Conservation (phyloP, 2,329 filamentous ascomycete species). For the Cyphellophora europaea region DNA sequence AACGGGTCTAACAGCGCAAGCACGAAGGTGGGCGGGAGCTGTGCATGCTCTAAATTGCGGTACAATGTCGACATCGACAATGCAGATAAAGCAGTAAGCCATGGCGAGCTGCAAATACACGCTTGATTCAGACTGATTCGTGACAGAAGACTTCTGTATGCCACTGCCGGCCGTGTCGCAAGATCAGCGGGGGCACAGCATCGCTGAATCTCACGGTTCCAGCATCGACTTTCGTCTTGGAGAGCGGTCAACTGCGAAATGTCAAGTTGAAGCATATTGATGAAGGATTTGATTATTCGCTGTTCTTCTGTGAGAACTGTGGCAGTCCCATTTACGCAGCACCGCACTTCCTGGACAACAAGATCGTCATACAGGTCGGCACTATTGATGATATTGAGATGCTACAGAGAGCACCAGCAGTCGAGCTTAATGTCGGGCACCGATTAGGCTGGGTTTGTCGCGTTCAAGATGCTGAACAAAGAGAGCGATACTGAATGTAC, state of each 20-base stretch:
- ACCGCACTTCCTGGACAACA: background rate
- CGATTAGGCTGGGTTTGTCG: constrained; percentile 2
- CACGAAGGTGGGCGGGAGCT: no score
- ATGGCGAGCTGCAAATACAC: no score
- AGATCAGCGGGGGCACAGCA: no score
- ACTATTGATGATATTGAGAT: constrained; percentile 4
- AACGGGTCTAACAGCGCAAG: no score
- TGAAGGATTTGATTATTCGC: constrained; percentile 6
- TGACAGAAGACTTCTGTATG: no score
- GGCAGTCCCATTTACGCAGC: constrained; percentile 6
- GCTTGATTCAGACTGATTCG: no score
- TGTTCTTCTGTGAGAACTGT: constrained; percentile 5
- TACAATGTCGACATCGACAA: no score
- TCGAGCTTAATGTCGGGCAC: constrained; percentile 6
- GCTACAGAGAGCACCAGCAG: constrained; percentile 1
- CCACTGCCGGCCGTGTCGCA: no score
- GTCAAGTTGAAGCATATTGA: constrained; percentile 4
- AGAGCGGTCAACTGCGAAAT: constrained; percentile 1
- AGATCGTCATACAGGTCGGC: constrained; percentile 5
- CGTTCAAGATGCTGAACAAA: constrained; percentile 2
- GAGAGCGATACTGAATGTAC: no score
- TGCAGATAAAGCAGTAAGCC: no score
- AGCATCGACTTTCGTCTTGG: background rate
- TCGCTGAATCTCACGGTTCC: no score
- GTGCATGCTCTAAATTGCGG: no score